These are phyloP conservation scores for Blastocystis sp. DNA, from an alignment of 352 stramenopile species.

Conservation along the genomic window DNA sequence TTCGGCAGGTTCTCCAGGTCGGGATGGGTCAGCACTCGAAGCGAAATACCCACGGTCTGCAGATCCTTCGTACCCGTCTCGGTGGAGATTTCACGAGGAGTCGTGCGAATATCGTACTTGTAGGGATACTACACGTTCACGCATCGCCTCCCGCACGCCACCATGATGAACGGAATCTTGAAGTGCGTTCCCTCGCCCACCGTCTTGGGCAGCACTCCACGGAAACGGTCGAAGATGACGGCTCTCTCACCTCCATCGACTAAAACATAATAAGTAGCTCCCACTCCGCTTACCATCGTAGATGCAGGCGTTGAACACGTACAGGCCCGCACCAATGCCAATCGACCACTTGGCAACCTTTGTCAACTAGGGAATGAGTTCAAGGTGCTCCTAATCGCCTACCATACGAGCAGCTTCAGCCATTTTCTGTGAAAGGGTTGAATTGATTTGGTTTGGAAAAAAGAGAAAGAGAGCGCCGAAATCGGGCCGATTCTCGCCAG, in stretches of 20 bases:
- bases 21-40: constrained; percentile 90
- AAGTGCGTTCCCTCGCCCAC: constrained; percentile 96
- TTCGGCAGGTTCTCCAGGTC: constrained; percentile 87
- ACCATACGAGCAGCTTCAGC: constrained; percentile 63
- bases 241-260: constrained; percentile 95
- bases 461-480: too few relatives aligned
- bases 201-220: constrained; percentile 90
- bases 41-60: constrained; percentile 95
- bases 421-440: constrained; percentile 22
- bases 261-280: constrained; percentile 14
- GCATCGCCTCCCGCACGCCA: constrained; percentile 70
- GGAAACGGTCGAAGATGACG: constrained; percentile 97
- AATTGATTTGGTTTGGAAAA: too few relatives aligned
- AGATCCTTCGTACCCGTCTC: constrained; percentile 97
- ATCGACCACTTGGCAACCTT: constrained; percentile 60
- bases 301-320: constrained; percentile 41
- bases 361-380: constrained; percentile 34
- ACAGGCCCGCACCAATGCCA: constrained; percentile 35
- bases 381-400: background rate
- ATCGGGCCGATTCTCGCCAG: too few relatives aligned
- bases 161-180: constrained; percentile 92
- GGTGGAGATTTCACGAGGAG: constrained; percentile 91
- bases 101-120: constrained; percentile 95
- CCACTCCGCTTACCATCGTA: constrained; percentile 38
- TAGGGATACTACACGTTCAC: constrained; percentile 83